Conservation (phyloP, 176 grass and related monocot genomes). For the Bromus sterilis region DNA sequence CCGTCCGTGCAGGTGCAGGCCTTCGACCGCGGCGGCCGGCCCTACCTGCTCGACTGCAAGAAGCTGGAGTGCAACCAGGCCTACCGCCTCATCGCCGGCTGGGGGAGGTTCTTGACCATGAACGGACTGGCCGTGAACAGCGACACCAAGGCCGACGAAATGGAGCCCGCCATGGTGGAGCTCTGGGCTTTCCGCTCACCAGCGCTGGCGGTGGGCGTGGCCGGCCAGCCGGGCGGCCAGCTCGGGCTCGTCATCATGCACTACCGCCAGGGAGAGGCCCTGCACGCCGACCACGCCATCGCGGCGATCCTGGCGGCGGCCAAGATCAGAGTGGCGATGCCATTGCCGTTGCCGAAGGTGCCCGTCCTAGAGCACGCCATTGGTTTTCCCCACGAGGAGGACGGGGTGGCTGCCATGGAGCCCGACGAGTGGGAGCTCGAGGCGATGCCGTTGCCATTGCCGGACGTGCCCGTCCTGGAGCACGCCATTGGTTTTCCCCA, state of each 20-base stretch:
- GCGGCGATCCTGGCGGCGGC: background rate
- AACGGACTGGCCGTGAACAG: background rate
- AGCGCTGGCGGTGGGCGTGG: background rate
- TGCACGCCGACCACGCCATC: background rate
- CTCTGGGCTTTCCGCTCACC: constrained; percentile 2
- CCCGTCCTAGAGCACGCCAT: background rate
- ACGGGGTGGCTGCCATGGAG: background rate
- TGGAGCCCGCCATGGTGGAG: background rate
- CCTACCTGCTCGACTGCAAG: background rate
- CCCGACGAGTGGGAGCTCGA: too few species aligned
- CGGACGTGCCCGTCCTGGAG: background rate
- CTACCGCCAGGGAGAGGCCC: background rate
- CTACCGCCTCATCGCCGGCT: background rate
- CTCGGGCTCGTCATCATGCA: background rate
- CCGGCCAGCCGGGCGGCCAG: background rate
- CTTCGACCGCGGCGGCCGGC: background rate
- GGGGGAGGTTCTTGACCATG: background rate
- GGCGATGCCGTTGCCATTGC: background rate
- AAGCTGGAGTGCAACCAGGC: background rate
- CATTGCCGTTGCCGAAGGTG: background rate
- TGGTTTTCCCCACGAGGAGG: background rate
- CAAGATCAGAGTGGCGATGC: background rate
- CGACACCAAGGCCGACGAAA: background rate
- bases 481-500: background rate
- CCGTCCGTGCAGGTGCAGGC: background rate